These are phyloP conservation scores for Phytophthora kernoviae DNA, from an alignment of 352 stramenopile species.

Conservation along the genomic window DNA sequence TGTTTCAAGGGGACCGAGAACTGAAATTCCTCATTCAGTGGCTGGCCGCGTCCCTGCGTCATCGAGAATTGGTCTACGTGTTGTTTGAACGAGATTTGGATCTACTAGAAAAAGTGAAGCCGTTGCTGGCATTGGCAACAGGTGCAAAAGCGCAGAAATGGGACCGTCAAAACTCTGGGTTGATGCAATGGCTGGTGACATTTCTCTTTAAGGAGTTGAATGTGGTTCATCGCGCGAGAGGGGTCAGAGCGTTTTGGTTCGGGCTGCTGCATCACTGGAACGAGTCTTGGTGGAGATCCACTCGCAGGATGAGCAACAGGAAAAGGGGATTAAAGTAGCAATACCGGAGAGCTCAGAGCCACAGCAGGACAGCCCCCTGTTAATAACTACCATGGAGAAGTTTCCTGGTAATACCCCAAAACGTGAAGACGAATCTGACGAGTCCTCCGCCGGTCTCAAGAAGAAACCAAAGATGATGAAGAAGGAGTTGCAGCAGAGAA, in stretches of 20 bases:
- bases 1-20: conserved; percentile 74
- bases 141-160: conserved; percentile 23
- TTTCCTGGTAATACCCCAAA: neutral
- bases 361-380: neutral
- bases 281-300: conserved; percentile 11
- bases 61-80: conserved; percentile 62
- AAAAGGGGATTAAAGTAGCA: neutral
- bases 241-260: conserved; percentile 19
- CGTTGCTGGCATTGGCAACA: conserved; percentile 26
- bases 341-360: too few relatives aligned
- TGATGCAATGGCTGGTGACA: conserved; percentile 28
- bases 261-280: conserved; percentile 26
- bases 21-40: conserved; percentile 87
- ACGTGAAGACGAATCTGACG: conserved; percentile 11
- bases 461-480: conserved; percentile 34
- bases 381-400: neutral
- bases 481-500: conserved; percentile 26
- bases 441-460: conserved; percentile 9
- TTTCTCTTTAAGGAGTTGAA: conserved; percentile 36
- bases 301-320: conserved; percentile 3
- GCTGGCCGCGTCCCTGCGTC: conserved; percentile 65
- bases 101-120: conserved; percentile 47
- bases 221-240: neutral
- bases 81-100: conserved; percentile 53
- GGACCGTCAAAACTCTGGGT: conserved; percentile 24